Evolutionary conservation across 2,329 filamentous ascomycete species (phyloP).

Genomic region (Calonectria ilicicola): DNA sequence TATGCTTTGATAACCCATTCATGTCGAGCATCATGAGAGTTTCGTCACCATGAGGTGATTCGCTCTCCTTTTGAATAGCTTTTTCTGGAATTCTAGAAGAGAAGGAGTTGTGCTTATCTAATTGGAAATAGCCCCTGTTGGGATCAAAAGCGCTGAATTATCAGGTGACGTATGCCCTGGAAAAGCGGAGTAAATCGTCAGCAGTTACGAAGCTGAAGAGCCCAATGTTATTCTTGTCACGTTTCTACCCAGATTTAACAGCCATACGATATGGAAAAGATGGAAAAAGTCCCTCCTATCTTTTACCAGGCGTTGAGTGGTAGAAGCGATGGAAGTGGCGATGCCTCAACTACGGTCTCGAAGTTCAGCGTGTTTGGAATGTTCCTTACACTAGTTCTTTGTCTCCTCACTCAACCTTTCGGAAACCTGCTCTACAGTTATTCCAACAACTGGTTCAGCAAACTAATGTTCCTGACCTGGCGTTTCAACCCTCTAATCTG

Average conservation of each 20-base stretch:
- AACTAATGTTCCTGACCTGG: background rate
- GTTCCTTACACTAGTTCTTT: background rate
- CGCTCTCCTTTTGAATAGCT: background rate
- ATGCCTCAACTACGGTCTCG: background rate
- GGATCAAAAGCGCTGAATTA: background rate
- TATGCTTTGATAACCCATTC: no score
- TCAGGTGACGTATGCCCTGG: background rate
- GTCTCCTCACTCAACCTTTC: background rate
- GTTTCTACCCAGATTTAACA: background rate
- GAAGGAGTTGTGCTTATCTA: background rate
- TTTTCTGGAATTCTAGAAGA: background rate
- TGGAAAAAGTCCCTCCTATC: background rate
- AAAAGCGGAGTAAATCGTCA: background rate
- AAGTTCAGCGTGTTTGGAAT: background rate
- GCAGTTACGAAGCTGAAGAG: background rate
- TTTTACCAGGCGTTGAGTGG: background rate
- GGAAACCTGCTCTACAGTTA: background rate
- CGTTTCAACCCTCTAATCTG: background rate
- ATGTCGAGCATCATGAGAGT: no score
- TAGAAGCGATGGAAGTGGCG: background rate
- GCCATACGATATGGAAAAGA: background rate
- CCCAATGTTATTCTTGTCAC: background rate
- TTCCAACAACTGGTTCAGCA: background rate
- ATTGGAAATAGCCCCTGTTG: background rate
- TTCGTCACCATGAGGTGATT: no score